phyloP scores from a whole-genome alignment of 2,329 filamentous ascomycete species.

The Aspergillus sp. region DNA sequence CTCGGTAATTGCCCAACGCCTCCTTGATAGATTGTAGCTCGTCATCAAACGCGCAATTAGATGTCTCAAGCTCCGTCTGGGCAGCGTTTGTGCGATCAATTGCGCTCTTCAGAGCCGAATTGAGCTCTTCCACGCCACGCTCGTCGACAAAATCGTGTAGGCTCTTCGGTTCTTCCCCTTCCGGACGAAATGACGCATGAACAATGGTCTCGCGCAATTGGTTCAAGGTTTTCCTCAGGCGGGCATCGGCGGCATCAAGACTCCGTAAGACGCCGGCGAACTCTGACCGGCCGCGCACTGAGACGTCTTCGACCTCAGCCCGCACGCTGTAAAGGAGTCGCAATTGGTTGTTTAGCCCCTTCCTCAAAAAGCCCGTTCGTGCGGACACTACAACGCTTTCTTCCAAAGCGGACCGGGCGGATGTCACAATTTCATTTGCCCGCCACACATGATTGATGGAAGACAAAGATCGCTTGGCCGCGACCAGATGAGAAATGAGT shows the following conservation, averaged over 20 bases:
- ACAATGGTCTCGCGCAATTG: constrained; percentile 57
- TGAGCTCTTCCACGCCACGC: constrained; percentile 56
- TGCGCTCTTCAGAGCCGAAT: constrained; percentile 54
- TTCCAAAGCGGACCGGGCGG: constrained; percentile 72
- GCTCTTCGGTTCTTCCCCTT: constrained; percentile 49
- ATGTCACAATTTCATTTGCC: constrained; percentile 79
- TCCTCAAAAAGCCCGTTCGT: constrained; percentile 65
- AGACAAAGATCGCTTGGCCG: constrained; percentile 81
- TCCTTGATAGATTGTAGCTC: constrained; percentile 67
- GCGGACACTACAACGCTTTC: constrained; percentile 72
- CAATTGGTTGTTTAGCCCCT: constrained; percentile 55
- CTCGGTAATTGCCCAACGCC: constrained; percentile 47
- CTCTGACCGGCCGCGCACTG: constrained; percentile 40
- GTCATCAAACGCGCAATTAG: constrained; percentile 66
- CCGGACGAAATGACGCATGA: constrained; percentile 54
- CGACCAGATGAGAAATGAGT: constrained; percentile 79
- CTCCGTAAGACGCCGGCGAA: constrained; percentile 51
- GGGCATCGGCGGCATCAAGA: constrained; percentile 58
- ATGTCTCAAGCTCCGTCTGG: constrained; percentile 55
- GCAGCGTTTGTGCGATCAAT: constrained; percentile 61
- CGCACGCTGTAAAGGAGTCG: constrained; percentile 43
- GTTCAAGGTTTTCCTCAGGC: constrained; percentile 55
- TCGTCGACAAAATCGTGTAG: constrained; percentile 68
- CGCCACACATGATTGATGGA: constrained; percentile 80
- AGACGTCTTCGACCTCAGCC: constrained; percentile 43